Conservation (phyloP, 495 filamentous ascomycete species). For the Penicillium simplicissimum region DNA sequence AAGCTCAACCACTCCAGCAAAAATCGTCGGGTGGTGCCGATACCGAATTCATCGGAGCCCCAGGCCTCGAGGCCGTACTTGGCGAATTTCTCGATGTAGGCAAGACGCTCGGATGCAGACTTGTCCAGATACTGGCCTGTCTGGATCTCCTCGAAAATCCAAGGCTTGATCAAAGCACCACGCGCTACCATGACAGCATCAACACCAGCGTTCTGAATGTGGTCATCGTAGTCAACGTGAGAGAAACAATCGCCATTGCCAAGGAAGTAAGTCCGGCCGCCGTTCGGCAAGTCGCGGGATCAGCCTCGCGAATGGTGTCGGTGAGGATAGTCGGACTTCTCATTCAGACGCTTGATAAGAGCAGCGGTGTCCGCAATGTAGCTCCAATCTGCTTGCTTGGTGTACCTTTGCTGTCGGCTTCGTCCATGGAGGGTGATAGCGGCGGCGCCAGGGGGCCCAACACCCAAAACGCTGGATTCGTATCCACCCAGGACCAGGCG, state of each 20-base stretch:
- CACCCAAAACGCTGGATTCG: constrained; percentile 58
- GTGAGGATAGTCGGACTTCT: constrained; percentile 57
- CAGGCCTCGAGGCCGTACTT: constrained; percentile 89
- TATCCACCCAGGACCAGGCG: constrained; percentile 76
- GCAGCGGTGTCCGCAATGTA: constrained; percentile 91
- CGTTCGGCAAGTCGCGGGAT: constrained; percentile 63
- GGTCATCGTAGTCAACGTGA: constrained; percentile 80
- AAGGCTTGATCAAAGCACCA: constrained; percentile 92
- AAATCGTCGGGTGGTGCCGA: constrained; percentile 87
- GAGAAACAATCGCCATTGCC: constrained; percentile 97
- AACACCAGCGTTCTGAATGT: constrained; percentile 73
- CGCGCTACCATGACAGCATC: constrained; percentile 90
- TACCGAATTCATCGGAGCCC: constrained; percentile 90
- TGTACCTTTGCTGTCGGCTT: constrained; percentile 92
- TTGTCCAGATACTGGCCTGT: constrained; percentile 94
- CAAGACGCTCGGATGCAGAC: constrained; percentile 78
- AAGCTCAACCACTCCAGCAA: constrained; percentile 95
- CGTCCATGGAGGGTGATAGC: constrained; percentile 93
- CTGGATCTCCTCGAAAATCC: constrained; percentile 96
- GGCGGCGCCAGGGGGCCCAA: constrained; percentile 76
- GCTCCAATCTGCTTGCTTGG: constrained; percentile 81
- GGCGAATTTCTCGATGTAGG: constrained; percentile 83
- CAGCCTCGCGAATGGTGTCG: constrained; percentile 77
- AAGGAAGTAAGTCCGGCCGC: constrained; percentile 76
- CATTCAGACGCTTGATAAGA: constrained; percentile 75